Evolutionary conservation across 176 grass and related monocot species (phyloP), one percentile per base, ranked within the genome.

Genomic region (Otatea glauca): DNA sequence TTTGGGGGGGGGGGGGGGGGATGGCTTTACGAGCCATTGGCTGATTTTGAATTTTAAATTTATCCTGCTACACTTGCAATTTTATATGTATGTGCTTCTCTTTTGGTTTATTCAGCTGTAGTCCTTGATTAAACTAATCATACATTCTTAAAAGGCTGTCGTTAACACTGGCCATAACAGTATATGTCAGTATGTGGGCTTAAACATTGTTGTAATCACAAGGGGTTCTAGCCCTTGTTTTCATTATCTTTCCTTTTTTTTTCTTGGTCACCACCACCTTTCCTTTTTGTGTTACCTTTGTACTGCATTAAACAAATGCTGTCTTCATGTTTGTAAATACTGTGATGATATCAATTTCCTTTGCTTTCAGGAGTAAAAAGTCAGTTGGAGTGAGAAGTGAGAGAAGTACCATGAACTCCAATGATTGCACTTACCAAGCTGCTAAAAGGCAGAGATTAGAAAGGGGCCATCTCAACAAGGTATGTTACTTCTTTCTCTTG

Each of bases 401-500:
- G 23, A 81, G 41, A 68, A 91, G 32, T 78, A 88, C 82, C 64
- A 85, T 88, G 43, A 92, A 75, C 76, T 74, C 65, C 18, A 94
- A 84, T 48, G 90, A 94, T 89, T 89, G 83, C 75, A 77, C 86
- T 42, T 60, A 92, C 79, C 97, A 99, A 86, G 86, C 91, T 58
- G 59, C 91, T 32, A 99, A 99, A 90, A 94, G 97, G 72, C 97
- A 99, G 68, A 92, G 83, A 92, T 81, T 99, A 87, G 97, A 96
- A 77, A 96, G 45, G 74, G 97, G 93, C 11, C 97, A 96, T 78
- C 39, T 92, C 24, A 90, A 88, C 71, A 99, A 89, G 97, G 97
- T 99, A 62, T 51, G 50, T 18, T 84, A 56, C 13, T 21, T 0
- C 23, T 85, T 80, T 51, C 20, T 27, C 45, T 23, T 17, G 29